phyloP scores from a whole-genome alignment of 1,139 yeast species.

The Candida tunisiensis region DNA sequence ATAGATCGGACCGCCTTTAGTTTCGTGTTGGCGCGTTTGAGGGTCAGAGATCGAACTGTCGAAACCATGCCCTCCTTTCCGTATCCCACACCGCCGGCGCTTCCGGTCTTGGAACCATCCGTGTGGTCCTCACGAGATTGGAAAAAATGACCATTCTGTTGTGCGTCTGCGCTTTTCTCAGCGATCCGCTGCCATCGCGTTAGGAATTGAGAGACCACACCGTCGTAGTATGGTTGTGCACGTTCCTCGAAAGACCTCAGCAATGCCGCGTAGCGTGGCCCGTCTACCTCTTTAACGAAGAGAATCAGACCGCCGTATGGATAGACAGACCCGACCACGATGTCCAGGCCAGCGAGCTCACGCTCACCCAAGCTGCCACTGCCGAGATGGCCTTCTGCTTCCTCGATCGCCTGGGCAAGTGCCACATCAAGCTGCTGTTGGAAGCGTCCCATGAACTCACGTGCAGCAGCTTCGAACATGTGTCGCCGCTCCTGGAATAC shows the following conservation, averaged over 20 bases:
- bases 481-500: conserved; percentile 57
- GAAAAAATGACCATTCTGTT: no score
- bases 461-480: conserved; percentile 41
- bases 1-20: no score
- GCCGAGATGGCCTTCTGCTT: conserved; percentile 7
- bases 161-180: no score
- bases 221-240: conserved; percentile 12
- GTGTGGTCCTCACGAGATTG: no score
- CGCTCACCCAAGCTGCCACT: conserved; percentile 1
- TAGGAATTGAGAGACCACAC: conserved; percentile 13
- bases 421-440: background rate
- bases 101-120: no score
- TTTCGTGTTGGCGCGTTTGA: no score
- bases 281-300: conserved; percentile 43
- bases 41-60: no score
- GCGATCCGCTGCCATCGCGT: conserved; percentile 15
- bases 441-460: conserved; percentile 34
- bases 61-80: no score
- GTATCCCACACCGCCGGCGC: no score
- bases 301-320: conserved; percentile 46
- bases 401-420: conserved; percentile 23
- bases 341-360: background rate
- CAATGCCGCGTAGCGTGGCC: conserved; percentile 23
- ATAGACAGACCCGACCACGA: conserved; percentile 16
- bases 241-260: conserved; percentile 15